Conservation (phyloP, 148 eudicot genomes). For the Diospyros kaki region DNA sequence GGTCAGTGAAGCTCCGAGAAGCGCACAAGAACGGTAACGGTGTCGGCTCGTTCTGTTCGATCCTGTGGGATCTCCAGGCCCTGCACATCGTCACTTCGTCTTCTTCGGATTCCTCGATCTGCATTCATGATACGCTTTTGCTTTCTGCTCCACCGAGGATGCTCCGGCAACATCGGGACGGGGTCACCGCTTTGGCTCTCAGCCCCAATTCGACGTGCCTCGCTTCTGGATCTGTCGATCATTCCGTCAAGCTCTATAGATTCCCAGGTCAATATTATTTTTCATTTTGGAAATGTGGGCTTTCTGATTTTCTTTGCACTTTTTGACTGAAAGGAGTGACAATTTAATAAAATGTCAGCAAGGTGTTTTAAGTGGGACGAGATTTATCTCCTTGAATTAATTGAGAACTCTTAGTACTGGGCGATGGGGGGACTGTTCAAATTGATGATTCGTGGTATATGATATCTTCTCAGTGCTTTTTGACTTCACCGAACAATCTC, state of each 20-base stretch:
- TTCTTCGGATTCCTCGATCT: constrained; percentile 58
- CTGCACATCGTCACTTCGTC: constrained; percentile 74
- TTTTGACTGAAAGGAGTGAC: neutral
- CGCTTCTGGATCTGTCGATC: constrained; percentile 86
- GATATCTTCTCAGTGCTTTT: too few relatives aligned
- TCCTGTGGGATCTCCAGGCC: constrained; percentile 63
- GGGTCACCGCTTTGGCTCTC: constrained; percentile 73
- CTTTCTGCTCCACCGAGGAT: constrained; percentile 36
- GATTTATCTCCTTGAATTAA: neutral
- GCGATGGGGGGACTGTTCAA: neutral
- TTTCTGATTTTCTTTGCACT: too few relatives aligned
- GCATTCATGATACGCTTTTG: constrained; percentile 53
- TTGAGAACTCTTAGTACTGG: neutral
- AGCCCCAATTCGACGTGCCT: constrained; percentile 94
- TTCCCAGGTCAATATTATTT: constrained; percentile 57
- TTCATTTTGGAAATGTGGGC: neutral
- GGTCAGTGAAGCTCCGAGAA: constrained; percentile 58
- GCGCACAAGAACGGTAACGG: constrained; percentile 49
- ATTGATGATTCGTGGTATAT: neutral
- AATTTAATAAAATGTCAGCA: neutral
- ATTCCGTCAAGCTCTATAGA: constrained; percentile 82
- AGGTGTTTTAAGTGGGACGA: neutral
- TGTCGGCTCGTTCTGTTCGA: constrained; percentile 46
- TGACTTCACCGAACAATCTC: neutral
- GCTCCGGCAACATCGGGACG: constrained; percentile 70